Percentiles rank a stretch among this genome's conserved stretches.
Conservation (phyloP, 805 yeast species). For the Saccharomycopsis fermentans region DNA sequence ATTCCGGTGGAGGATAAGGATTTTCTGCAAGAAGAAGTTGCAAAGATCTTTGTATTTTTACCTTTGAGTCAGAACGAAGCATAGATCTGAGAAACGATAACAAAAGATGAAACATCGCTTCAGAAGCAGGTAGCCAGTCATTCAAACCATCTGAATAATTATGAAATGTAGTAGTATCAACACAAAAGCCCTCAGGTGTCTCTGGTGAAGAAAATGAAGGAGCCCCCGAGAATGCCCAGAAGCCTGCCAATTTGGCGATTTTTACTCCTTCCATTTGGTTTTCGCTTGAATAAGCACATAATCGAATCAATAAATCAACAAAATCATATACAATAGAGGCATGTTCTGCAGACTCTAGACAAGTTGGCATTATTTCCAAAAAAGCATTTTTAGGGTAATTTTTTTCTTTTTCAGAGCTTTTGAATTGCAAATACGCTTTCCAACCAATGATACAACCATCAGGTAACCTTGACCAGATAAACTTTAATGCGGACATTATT, state of each 20-base stretch:
- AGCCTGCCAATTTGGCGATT: slow-evolving; percentile 68
- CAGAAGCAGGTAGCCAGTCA: slow-evolving; percentile 72
- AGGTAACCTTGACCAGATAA: slow-evolving; percentile 80
- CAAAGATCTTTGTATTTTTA: slow-evolving; percentile 54
- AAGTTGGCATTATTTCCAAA: slow-evolving; percentile 72
- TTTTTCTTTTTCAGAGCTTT: slow-evolving; percentile 50
- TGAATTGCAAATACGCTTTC: slow-evolving; percentile 69
- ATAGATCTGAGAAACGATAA: slow-evolving; percentile 41
- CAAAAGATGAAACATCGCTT: slow-evolving; percentile 75
- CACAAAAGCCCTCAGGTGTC: neutral
- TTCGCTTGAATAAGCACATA: slow-evolving; percentile 69
- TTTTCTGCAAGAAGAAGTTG: slow-evolving; percentile 55
- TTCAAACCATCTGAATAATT: slow-evolving; percentile 61
- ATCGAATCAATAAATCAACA: slow-evolving; percentile 44
- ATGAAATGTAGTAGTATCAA: slow-evolving; percentile 6
- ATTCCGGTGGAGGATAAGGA: slow-evolving; percentile 57
- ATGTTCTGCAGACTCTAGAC: slow-evolving; percentile 75
- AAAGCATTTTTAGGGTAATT: slow-evolving; percentile 67
- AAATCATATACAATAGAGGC: slow-evolving; percentile 86
- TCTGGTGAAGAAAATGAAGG: slow-evolving; percentile 19
- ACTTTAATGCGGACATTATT: slow-evolving; percentile 63
- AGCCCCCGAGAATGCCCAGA: slow-evolving; percentile 67
- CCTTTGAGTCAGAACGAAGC: slow-evolving; percentile 45
- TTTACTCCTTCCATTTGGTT: slow-evolving; percentile 75
- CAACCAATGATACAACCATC: slow-evolving; percentile 75